phyloP scores from a whole-genome alignment of 371 early-diverging fungal genomes.

The Nematocida ironsii region DNA sequence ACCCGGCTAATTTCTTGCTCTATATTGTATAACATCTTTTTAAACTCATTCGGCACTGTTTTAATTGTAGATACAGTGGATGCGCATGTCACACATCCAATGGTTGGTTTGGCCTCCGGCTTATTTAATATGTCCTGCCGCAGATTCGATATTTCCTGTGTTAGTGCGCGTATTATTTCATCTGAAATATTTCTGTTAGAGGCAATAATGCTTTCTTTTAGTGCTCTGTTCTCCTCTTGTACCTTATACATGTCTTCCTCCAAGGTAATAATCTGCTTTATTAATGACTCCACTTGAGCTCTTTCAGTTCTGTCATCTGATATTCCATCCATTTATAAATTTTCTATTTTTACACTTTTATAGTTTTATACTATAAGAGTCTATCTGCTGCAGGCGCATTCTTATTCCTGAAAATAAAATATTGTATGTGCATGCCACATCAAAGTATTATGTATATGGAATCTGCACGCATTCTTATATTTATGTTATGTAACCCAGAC shows the following conservation, averaged over 20 bases:
- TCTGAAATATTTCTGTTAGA: not conserved
- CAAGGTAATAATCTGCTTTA: conserved; percentile 3
- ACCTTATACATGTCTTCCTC: conserved; percentile 4
- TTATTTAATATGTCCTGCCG: not conserved
- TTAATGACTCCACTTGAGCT: not conserved
- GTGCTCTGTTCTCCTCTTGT: not conserved
- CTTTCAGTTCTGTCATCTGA: conserved; percentile 7
- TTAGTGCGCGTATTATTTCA: conserved; percentile 7
- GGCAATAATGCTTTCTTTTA: conserved; percentile 10
- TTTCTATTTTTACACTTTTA: not conserved
- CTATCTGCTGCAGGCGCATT: no score
- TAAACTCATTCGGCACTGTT: not conserved
- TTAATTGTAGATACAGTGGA: not conserved
- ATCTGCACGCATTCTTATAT: no score
- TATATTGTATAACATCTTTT: not conserved
- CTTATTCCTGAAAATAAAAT: no score
- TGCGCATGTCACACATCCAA: not conserved
- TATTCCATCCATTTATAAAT: conserved; percentile 13
- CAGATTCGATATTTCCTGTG: not conserved
- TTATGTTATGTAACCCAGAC: no score
- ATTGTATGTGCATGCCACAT: no score
- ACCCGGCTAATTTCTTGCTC: conserved; percentile 34
- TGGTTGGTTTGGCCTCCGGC: not conserved
- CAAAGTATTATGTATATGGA: no score
- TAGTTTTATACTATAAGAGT: not conserved